Evolutionary conservation across 208 protist genomes (phyloP).

Genomic region (Tetramitus jugosus): DNA sequence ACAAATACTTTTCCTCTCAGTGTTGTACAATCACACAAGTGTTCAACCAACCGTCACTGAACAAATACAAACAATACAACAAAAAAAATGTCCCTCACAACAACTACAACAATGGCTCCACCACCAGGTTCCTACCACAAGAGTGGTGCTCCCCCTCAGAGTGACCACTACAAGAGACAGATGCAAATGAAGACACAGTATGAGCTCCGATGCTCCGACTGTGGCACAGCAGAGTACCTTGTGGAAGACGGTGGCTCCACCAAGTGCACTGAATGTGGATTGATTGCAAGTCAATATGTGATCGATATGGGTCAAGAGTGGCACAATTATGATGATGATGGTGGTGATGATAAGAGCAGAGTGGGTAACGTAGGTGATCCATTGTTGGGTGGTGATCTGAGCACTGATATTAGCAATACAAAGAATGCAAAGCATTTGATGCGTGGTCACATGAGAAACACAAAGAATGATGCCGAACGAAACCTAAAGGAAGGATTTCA

Average conservation of each 20-base stretch:
- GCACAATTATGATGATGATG: not conserved
- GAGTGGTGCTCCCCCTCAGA: too few relatives aligned
- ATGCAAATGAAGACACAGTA: too few relatives aligned
- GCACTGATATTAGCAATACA: not conserved
- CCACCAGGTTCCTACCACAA: too few relatives aligned
- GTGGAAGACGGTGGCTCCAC: not conserved
- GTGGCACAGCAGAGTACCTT: not conserved
- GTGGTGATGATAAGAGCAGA: not conserved
- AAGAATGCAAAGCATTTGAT: not conserved
- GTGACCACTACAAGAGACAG: too few relatives aligned
- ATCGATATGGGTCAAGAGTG: not conserved
- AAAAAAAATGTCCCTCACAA: too few relatives aligned
- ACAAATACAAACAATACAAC: too few relatives aligned
- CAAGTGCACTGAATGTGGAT: not conserved
- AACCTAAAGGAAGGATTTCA: not conserved
- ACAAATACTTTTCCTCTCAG: too few relatives aligned
- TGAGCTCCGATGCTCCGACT: conserved; percentile 28
- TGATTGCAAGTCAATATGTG: not conserved
- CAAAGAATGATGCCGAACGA: not conserved
- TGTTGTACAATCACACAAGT: too few relatives aligned
- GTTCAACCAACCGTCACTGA: too few relatives aligned
- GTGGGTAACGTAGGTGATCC: not conserved
- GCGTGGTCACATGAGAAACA: not conserved
- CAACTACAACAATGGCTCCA: too few relatives aligned
- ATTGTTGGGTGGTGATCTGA: not conserved